phyloP scores from a whole-genome alignment of 345 rosid species.

The Excoecaria agallocha region DNA sequence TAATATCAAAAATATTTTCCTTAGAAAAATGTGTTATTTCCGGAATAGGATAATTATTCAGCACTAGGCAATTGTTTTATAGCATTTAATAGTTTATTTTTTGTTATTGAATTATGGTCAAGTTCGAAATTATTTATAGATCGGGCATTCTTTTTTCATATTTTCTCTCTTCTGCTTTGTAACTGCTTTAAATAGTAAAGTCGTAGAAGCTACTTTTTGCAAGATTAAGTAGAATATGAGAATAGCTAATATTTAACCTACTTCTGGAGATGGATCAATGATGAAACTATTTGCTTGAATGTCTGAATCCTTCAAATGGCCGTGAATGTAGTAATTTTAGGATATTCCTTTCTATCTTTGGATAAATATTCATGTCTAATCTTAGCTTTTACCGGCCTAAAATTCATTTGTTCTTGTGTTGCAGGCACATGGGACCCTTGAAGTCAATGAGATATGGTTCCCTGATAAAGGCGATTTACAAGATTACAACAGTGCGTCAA shows the following conservation, averaged over 20 bases:
- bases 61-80: too few species aligned
- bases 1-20: neutral
- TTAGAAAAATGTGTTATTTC: neutral
- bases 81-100: neutral
- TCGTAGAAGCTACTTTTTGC: neutral
- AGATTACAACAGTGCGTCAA: slow-evolving; percentile 69
- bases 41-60: neutral
- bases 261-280: neutral
- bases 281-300: neutral
- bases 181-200: too few species aligned
- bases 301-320: neutral
- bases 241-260: neutral
- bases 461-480: slow-evolving; percentile 66
- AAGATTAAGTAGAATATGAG: neutral
- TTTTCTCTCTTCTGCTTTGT: neutral
- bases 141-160: neutral
- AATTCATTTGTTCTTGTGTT: slow-evolving; percentile 10
- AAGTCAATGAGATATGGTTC: slow-evolving; percentile 63
- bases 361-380: neutral
- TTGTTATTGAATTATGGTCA: neutral
- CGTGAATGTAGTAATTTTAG: neutral
- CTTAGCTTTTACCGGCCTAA: slow-evolving; percentile 8
- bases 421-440: slow-evolving; percentile 85
- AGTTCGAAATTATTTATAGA: neutral
- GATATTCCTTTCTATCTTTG: neutral